These are phyloP conservation scores for Vanrija pseudolonga DNA, from an alignment of 1,284 basidiomycete species.

Conservation along the genomic window DNA sequence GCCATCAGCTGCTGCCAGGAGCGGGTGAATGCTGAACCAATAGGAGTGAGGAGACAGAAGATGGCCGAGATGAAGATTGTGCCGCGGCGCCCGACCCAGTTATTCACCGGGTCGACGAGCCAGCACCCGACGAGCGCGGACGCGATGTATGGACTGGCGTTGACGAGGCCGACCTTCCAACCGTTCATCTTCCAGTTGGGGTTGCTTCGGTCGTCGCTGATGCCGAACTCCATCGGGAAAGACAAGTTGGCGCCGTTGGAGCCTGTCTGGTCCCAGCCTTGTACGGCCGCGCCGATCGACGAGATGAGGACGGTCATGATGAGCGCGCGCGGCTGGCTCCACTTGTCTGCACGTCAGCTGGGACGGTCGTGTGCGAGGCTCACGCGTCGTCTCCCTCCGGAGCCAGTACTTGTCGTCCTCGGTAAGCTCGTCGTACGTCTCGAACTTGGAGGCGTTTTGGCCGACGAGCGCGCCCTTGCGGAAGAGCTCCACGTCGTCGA, in stretches of 20 bases:
- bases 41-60: conserved; percentile 53
- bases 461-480: conserved; percentile 62
- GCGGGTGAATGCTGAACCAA: conserved; percentile 59
- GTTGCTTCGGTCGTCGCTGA: conserved; percentile 34
- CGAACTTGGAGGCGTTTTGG: conserved; percentile 58
- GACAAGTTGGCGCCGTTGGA: conserved; percentile 60
- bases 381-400: conserved; percentile 54
- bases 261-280: conserved; percentile 46
- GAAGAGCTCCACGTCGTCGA: conserved; percentile 52
- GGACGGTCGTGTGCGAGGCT: no score
- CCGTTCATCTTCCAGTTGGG: conserved; percentile 50
- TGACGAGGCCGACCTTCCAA: conserved; percentile 68
- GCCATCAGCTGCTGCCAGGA: conserved; percentile 57
- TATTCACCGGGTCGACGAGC: conserved; percentile 70
- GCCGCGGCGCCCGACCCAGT: conserved; percentile 60
- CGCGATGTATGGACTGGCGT: conserved; percentile 25
- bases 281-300: conserved; percentile 36
- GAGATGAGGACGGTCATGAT: conserved; percentile 24
- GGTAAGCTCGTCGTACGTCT: conserved; percentile 55
- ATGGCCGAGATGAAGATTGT: conserved; percentile 65
- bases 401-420: conserved; percentile 58
- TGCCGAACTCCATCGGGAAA: conserved; percentile 63
- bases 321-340: conserved; percentile 56
- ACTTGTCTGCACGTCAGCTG: conserved; percentile 48
- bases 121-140: conserved; percentile 50